Base-by-base conservation (phyloP, 1,284 basidiomycete genomes). In the Rhodotorula sp. region DNA sequence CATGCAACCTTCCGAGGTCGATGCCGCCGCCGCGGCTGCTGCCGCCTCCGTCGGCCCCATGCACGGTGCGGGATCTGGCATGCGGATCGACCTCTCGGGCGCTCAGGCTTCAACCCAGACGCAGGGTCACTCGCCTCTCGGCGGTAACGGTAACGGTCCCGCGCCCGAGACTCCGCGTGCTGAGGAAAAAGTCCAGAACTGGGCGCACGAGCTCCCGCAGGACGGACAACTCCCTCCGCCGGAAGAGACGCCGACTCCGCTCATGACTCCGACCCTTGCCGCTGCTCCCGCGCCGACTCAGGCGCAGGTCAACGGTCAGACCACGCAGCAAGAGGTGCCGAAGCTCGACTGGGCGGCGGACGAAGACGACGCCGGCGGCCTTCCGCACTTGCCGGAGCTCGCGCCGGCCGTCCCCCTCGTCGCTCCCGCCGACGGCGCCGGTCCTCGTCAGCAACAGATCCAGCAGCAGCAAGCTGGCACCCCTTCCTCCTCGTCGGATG, bases 321-420 rank as follows among this genome's bases (percentile, higher is more conserved):
- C 12, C 18, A 23, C 47, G 45, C 60, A 54, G 58, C 61, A 34
- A 19, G 23, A 43, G 21, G 31, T 61, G 10, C 21, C 59, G 23
- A 45, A 57, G 18, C 38, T 73, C 56, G 75, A 76, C 62, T 76
- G 75, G 75, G 48, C 70, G 15, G 64, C 70, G 1, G 68, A 76
- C 38, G 61, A 54, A 1, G 64, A 47, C 1, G 65, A 45, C 15
- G 60, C 26, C 4, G 62, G 54, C 21, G 62, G 54, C 6, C 55
- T 76, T 0, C 75, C 75, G 1, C 47, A 66, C 18, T 64, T 76
- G 6, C 64, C 66, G 5, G 75, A 71, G 26, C 68, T 76, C 18
- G 68, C 70, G 0, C 66, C 70, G 10, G 28, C 64, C 31, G 66
- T 69, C 0, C 60, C 61, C 0, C 54, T 50, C 57, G 55, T 58